These are phyloP conservation scores for Globisporangium middletonii DNA, from an alignment of 352 stramenopile species.

Conservation along the genomic window DNA sequence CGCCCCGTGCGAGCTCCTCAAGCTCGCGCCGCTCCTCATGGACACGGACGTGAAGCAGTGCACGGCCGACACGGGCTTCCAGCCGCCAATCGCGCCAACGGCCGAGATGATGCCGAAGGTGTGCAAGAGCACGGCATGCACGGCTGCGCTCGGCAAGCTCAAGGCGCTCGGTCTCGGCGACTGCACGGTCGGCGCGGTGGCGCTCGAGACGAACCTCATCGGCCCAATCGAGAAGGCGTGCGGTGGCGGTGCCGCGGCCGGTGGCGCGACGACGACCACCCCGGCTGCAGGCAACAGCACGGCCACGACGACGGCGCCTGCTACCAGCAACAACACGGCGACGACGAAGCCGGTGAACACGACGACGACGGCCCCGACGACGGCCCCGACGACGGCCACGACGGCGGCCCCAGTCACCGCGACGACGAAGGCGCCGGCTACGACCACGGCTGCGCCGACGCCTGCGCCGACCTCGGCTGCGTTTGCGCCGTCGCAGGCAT, in stretches of 20 bases:
- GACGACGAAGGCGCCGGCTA: not conserved
- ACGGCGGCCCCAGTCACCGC: too few species aligned
- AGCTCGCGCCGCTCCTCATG: not conserved
- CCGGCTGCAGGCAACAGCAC: too few species aligned
- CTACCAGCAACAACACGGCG: too few species aligned
- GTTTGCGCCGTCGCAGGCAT: not conserved
- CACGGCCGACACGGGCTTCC: not conserved
- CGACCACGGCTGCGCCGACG: too few species aligned
- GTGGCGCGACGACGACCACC: too few species aligned
- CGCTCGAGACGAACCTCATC: not conserved
- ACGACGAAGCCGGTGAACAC: too few species aligned
- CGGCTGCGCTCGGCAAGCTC: not conserved
- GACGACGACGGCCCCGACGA: too few species aligned
- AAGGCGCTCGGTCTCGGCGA: constrained; percentile 2
- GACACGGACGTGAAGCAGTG: not conserved
- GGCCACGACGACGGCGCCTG: too few species aligned
- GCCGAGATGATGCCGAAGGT: not conserved
- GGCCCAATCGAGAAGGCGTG: not conserved
- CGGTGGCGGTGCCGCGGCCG: too few species aligned
- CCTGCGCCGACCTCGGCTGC: not conserved
- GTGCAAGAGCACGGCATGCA: not conserved
- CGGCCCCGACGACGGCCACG: too few species aligned
- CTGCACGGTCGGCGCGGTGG: not conserved
- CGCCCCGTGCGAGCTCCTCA: not conserved
- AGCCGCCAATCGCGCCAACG: not conserved